Evolutionary conservation across 1,139 yeast genomes (phyloP), one percentile per base, ranked within the genome.

Genomic region (Wickerhamiella pararugosa): DNA sequence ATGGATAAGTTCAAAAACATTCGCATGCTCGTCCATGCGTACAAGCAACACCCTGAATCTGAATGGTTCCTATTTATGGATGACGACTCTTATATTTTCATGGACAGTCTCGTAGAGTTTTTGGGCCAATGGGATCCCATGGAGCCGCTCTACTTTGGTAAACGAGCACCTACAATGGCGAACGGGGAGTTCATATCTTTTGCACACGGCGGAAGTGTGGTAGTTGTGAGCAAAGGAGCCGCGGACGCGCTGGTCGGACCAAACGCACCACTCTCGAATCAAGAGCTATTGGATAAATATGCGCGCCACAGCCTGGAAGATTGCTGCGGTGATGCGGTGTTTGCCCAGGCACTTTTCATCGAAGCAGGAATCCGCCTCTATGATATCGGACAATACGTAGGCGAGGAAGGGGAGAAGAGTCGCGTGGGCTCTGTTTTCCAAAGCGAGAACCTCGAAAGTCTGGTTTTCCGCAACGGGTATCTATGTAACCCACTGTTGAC

Each of bases 401-500:
- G 42, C 27, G 10, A 29, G 25, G 21, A 15, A 4, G 21, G 21
- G 21, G 21, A 3, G 3, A 15, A 15, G 21, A 4, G 21, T 15
- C 21, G 21, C 4, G 43, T 39, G 2, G 46, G 47, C 11, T 49
- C 46, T 32, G 52, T 51, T 29, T 60, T 62, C 47, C 64, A 59
- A 36, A 65, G 65, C 5, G 55, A 58, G 35, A 46, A 54, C 2
- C 40, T 51, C 9, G 50, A 47, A 43, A 47, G 48, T 9, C 45
- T 57, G 6, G 29, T 45, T 9, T 43, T 52, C 11, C 42, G 46
- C 21, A 37, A 42, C n/a, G 52, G 53, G 26, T 40, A 46, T 25
- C 56, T 63, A 61, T 64, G 67, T 42, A 45, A 47, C 29, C 61
- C 61, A n/a, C 49, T 64, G 10, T 40, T 53, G 11, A 48, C 62